A percentile compares a stretch with the other conserved stretches of the same genome.
Evolutionary conservation across 805 yeast genomes (phyloP).

Genomic region (Candida ovalis): DNA sequence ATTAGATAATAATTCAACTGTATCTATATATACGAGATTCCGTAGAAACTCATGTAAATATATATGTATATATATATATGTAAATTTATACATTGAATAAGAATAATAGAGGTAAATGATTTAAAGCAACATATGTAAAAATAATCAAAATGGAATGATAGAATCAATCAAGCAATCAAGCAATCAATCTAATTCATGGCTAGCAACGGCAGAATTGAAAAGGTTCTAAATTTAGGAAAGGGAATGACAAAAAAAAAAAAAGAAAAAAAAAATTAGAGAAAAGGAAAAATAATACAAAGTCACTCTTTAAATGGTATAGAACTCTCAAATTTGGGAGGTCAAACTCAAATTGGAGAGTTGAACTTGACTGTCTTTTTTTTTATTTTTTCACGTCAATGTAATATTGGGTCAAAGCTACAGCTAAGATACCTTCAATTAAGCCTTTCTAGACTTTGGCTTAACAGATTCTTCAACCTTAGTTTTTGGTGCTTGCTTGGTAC

Average conservation of each 20-base stretch:
- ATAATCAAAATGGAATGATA: not conserved
- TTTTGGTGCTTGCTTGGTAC: slow-evolving; percentile 6
- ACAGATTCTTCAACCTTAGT: slow-evolving; percentile 8
- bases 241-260: not conserved
- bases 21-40: not conserved
- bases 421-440: no score
- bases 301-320: not conserved
- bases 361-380: no score
- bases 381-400: not conserved
- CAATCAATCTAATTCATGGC: not conserved
- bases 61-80: not conserved
- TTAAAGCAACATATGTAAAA: not conserved
- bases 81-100: not conserved
- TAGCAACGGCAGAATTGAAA: not conserved
- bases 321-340: not conserved
- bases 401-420: not conserved
- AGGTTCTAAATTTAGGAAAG: not conserved
- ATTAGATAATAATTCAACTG: not conserved
- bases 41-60: not conserved
- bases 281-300: not conserved
- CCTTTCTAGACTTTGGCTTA: slow-evolving; percentile 30
- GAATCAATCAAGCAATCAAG: no score
- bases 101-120: not conserved
- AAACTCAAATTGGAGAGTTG: not conserved
- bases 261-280: not conserved